phyloP scores from a whole-genome alignment of 176 grass and related monocot species.

The Coix lacrymajobi region DNA sequence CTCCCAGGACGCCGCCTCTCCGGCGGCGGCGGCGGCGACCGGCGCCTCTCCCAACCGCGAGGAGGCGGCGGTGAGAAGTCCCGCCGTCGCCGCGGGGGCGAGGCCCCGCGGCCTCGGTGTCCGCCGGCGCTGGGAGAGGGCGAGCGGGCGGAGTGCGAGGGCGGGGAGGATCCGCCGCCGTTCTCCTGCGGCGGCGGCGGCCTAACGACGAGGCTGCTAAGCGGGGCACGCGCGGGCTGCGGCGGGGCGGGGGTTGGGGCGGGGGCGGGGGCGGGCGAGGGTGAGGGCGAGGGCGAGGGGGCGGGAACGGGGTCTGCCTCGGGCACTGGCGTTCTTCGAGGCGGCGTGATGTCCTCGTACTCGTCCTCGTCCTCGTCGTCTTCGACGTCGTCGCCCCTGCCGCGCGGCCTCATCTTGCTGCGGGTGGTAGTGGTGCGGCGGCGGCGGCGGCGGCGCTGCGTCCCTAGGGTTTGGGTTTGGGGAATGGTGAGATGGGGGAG shows the following conservation, averaged over 20 bases:
- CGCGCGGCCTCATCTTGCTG: constrained; percentile 48
- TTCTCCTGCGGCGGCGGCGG: constrained; percentile 21
- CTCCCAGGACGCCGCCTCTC: constrained; percentile 33
- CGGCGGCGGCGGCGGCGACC: constrained; percentile 24
- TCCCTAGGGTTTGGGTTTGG: constrained; percentile 27
- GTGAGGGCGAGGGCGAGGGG: neutral
- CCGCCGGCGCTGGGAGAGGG: neutral
- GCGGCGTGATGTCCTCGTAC: constrained; percentile 31
- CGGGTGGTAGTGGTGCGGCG: neutral
- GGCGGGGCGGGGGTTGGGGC: neutral
- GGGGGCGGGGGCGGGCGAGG: neutral
- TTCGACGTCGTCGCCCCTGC: constrained; percentile 36
- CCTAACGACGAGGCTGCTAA: constrained; percentile 49
- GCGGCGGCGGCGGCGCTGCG: neutral
- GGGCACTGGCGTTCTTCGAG: neutral
- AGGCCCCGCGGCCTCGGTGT: constrained; percentile 30
- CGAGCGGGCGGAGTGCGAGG: neutral
- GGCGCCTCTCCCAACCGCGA: constrained; percentile 30
- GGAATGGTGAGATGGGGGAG: neutral
- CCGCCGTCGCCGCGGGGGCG: constrained; percentile 26
- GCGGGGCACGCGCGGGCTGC: constrained; percentile 19
- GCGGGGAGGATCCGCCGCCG: constrained; percentile 4
- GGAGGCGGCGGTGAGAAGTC: constrained; percentile 24
- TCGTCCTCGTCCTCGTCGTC: constrained; percentile 23
- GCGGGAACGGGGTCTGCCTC: neutral